Base-by-base conservation (phyloP, 2,329 filamentous ascomycete species). In the Aspergillus sp. region DNA sequence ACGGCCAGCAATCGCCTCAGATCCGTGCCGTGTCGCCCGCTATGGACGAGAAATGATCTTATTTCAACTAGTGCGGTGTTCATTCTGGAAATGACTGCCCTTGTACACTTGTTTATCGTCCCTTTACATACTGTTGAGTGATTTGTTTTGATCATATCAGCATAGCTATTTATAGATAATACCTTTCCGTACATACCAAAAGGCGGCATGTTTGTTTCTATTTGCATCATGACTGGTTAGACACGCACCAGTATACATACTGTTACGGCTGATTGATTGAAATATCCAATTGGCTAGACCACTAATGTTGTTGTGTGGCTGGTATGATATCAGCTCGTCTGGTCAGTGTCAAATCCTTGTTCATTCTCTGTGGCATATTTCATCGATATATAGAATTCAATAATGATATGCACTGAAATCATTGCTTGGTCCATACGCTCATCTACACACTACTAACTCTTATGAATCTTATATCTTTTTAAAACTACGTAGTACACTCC, bases 1-100 rank as follows among this genome's bases (percentile, higher is more conserved):
- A 64, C 30, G 55, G 59, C 32, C 60, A 55, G 19, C 39, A 17
- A 13, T 41, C 57, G 8, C 49, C 62, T 30, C 57, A 59, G 8
- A 63, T 60, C 23, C 66, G 62, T 25, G 51, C 61, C 36, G 43
- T 65, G n/a, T 67, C 66, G 2, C 59, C 55, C 48, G 57, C 49
- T 47, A 9, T 30, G 3, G 56, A 60, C 12, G 59, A 63, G 17
- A 59, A 62, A 36, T 43, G 30, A 45, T 55, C 12, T 9, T 17
- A 47, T 50, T n/a, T 9, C n/a, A 17, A 12, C 9, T 28, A 17
- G 41, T 45, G 41, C 41, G 41, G 41, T 21, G 17, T 12, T 13
- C 41, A 23, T 45, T 23, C 41, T 45, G 19, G 41, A 45, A 45
- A 45, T 45, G 41, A 45, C 53, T 47, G 13, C 39, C 12, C 12